phyloP scores from a whole-genome alignment of 2,329 filamentous ascomycete species.

The Aspergillus bombycis region DNA sequence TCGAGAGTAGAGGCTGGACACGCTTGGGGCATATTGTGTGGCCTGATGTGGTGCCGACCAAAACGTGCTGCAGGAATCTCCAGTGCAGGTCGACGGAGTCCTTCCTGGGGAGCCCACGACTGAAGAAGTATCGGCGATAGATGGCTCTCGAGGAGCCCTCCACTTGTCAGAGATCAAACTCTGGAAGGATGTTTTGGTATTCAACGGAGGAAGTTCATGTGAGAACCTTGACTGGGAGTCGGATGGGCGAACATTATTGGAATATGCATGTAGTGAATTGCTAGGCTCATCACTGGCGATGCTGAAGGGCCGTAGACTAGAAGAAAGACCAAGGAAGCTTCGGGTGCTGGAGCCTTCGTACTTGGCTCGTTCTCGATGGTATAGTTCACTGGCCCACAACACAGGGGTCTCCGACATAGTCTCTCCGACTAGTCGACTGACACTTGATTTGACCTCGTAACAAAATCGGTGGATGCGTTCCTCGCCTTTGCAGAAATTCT shows the following conservation, averaged over 20 bases:
- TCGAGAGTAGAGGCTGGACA: conserved; percentile 58
- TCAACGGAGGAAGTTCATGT: conserved; percentile 40
- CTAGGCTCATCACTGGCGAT: conserved; percentile 48
- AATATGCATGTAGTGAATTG: conserved; percentile 31
- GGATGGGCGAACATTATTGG: conserved; percentile 30
- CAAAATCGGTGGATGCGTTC: conserved; percentile 93
- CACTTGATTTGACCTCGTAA: conserved; percentile 83
- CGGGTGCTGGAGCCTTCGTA: conserved; percentile 46
- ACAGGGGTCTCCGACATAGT: conserved; percentile 83
- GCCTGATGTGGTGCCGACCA: conserved; percentile 84
- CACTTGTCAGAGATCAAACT: conserved; percentile 72
- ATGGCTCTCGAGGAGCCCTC: conserved; percentile 59
- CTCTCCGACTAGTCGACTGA: conserved; percentile 82
- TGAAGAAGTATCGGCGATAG: conserved; percentile 64
- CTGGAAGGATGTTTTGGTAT: conserved; percentile 67
- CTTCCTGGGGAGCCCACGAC: conserved; percentile 61
- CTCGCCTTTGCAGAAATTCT: conserved; percentile 93
- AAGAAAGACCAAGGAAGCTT: conserved; percentile 39
- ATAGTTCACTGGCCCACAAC: conserved; percentile 90
- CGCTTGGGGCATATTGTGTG: conserved; percentile 64
- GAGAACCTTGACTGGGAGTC: conserved; percentile 35
- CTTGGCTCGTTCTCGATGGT: conserved; percentile 65
- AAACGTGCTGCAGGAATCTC: conserved; percentile 77
- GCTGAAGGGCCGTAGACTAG: conserved; percentile 48
- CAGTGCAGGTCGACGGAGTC: conserved; percentile 71